Percentiles rank a stretch among this genome's conserved stretches.
phyloP scores from a whole-genome alignment of 495 filamentous ascomycete species.

The Aspergillus cristatus region DNA sequence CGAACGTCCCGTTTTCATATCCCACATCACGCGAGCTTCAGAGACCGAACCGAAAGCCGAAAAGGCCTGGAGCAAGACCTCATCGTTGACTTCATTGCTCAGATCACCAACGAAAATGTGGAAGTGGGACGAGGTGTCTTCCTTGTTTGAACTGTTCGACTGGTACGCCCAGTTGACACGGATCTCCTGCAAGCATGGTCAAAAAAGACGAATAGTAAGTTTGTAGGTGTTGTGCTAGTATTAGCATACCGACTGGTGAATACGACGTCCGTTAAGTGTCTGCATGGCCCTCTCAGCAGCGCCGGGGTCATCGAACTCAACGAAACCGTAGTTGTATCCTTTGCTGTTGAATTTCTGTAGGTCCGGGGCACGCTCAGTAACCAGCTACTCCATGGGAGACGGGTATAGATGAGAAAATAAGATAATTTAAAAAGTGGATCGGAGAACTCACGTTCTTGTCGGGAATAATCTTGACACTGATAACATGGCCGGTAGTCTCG shows the following conservation, averaged over 20 bases:
- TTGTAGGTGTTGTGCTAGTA: conserved; percentile 1
- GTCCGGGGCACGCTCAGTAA: too few relatives aligned
- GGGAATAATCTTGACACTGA: conserved; percentile 98
- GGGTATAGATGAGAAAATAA: too few relatives aligned
- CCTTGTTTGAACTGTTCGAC: conserved; percentile 88
- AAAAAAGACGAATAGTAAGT: conserved; percentile 6
- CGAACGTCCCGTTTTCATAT: conserved; percentile 99
- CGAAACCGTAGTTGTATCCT: conserved; percentile 98
- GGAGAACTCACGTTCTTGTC: conserved; percentile 81
- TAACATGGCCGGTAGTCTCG: conserved; percentile 95
- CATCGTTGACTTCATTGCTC: conserved; percentile 98
- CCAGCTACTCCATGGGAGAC: too few relatives aligned
- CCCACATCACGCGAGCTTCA: conserved; percentile 99
- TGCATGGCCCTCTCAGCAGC: conserved; percentile 95
- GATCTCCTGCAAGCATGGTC: conserved; percentile 63
- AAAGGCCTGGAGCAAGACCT: conserved; percentile 89
- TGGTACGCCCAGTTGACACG: conserved; percentile 99
- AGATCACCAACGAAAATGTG: conserved; percentile 98
- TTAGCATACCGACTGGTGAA: conserved; percentile 79
- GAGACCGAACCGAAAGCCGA: conserved; percentile 94
- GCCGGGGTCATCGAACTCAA: conserved; percentile 97
- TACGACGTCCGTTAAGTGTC: conserved; percentile 87
- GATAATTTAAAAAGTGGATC: too few relatives aligned
- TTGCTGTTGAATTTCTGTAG: conserved; percentile 62
- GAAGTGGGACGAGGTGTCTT: conserved; percentile 97